phyloP scores from a whole-genome alignment of 2,329 filamentous ascomycete species.

The Penicillium sp. region DNA sequence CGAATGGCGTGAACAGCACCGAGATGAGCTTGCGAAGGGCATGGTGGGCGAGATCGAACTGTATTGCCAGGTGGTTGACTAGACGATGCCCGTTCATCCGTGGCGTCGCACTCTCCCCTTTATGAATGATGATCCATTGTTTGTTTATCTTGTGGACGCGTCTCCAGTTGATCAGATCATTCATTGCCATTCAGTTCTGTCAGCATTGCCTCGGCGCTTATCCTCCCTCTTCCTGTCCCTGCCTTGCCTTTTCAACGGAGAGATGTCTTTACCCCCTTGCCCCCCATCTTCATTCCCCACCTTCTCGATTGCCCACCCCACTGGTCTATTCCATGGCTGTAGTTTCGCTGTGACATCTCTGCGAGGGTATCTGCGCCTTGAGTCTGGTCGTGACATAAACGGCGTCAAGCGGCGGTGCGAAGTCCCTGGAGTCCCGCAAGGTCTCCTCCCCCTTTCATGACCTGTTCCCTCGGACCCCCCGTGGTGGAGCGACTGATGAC shows the following conservation, averaged over 20 bases:
- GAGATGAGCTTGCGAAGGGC: constrained; percentile 61
- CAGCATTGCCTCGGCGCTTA: constrained; percentile 28
- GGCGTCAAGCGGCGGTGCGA: constrained; percentile 16
- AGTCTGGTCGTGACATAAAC: constrained; percentile 20
- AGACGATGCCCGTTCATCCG: constrained; percentile 8
- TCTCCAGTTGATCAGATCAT: constrained; percentile 1
- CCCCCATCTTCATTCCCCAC: constrained; percentile 11
- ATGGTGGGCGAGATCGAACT: constrained; percentile 88
- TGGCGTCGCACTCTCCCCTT: background rate
- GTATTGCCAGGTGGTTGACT: constrained; percentile 66
- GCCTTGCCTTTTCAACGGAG: constrained; percentile 6
- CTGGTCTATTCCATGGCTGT: constrained; percentile 7
- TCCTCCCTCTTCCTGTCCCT: constrained; percentile 26
- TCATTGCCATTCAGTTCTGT: constrained; percentile 12
- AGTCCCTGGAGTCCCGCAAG: background rate
- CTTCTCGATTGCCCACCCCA: constrained; percentile 8
- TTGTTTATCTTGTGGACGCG: background rate
- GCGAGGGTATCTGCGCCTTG: constrained; percentile 21
- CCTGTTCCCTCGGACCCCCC: constrained; percentile 18
- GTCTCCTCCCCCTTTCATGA: constrained; percentile 9
- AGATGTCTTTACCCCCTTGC: constrained; percentile 15
- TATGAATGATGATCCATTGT: constrained; percentile 6
- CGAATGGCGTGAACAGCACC: constrained; percentile 82
- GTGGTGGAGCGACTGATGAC: constrained; percentile 24
- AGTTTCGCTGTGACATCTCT: constrained; percentile 9